phyloP scores from a whole-genome alignment of 225 moss, liverwort and hornwort genomes.

The Pleurozium schreberi region DNA sequence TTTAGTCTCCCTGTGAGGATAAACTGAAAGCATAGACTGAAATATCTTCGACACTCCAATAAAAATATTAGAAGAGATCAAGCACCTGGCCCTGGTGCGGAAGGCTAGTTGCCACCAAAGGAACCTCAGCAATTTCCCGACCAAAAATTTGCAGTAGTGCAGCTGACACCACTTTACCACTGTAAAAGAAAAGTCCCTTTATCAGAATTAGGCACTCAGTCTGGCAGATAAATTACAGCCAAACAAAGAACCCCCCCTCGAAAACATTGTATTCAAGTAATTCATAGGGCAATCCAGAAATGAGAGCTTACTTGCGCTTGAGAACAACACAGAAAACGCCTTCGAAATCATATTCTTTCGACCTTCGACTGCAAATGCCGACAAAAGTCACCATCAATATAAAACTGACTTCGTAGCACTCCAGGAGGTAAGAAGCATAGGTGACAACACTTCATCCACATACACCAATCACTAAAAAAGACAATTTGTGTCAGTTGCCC shows the following conservation, averaged over 20 bases:
- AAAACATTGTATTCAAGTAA: not conserved
- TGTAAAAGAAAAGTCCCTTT: not conserved
- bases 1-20: not conserved
- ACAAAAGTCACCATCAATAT: not conserved
- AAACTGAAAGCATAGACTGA: not conserved
- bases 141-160: slow-evolving; percentile 89
- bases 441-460: not conserved
- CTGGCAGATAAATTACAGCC: not conserved
- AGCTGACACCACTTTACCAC: slow-evolving; percentile 84
- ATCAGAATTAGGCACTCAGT: not conserved
- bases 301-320: slow-evolving; percentile 71
- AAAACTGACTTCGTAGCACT: not conserved
- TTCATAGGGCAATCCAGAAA: not conserved
- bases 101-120: slow-evolving; percentile 72
- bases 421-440: not conserved
- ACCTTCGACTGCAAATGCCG: slow-evolving; percentile 53
- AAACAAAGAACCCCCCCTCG: not conserved
- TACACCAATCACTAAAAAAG: not conserved
- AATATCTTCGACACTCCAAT: not conserved
- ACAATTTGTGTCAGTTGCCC: not conserved
- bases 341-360: slow-evolving; percentile 82
- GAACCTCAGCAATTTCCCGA: slow-evolving; percentile 79
- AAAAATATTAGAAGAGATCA: not conserved
- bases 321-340: slow-evolving; percentile 89
- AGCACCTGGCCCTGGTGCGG: slow-evolving; percentile 63